A percentile compares a stretch with the other conserved stretches of the same genome.
phyloP scores from a whole-genome alignment of 345 rosid genomes.

The Acer negundo region DNA sequence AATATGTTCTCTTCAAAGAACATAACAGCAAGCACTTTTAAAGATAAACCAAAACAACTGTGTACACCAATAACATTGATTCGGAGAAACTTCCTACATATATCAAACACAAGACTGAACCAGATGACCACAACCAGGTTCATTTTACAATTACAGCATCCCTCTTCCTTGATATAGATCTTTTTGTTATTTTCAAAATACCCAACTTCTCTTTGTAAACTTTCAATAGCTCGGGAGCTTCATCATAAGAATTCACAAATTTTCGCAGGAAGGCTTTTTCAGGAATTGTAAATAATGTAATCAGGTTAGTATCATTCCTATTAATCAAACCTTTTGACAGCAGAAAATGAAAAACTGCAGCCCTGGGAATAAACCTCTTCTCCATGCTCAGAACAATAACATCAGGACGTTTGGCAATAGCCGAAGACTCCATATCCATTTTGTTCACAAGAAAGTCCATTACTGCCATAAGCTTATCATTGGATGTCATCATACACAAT shows the following conservation, averaged over 20 bases:
- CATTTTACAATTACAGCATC: not conserved
- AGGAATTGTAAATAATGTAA: not conserved
- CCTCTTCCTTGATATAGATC: not conserved
- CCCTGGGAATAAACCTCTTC: constrained; percentile 39
- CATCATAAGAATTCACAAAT: constrained; percentile 21
- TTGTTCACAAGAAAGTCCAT: constrained; percentile 25
- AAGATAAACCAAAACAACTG: too few relatives aligned
- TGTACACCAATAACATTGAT: too few relatives aligned
- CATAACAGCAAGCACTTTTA: too few relatives aligned
- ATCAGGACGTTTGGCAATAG: not conserved
- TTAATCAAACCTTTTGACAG: constrained; percentile 28
- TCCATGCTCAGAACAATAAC: constrained; percentile 23
- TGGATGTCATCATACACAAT: not conserved
- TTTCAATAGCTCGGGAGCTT: constrained; percentile 20
- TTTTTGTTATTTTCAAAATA: not conserved
- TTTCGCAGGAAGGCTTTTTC: constrained; percentile 23
- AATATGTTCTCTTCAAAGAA: too few relatives aligned
- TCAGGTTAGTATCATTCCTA: not conserved
- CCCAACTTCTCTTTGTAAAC: constrained; percentile 16
- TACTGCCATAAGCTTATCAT: constrained; percentile 14
- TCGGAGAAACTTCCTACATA: too few relatives aligned
- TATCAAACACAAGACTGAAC: too few relatives aligned
- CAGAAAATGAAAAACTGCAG: constrained; percentile 23
- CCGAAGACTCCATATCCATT: constrained; percentile 20
- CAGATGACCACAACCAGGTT: too few relatives aligned